Base-by-base conservation (phyloP, 2,329 filamentous ascomycete genomes). In the Ophiosphaerella herpotricha region DNA sequence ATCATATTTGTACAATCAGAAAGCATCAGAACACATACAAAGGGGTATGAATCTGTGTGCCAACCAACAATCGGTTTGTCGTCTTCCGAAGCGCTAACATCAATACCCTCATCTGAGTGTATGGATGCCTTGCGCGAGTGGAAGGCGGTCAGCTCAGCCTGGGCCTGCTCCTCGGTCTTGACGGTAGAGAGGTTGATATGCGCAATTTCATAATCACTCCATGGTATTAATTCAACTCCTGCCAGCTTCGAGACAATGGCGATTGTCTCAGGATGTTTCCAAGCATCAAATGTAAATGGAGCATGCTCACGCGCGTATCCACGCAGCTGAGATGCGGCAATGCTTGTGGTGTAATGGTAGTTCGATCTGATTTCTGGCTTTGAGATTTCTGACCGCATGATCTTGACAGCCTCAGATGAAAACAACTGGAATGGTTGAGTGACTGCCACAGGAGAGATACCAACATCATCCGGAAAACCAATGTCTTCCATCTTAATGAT, bases 1-100 rank as follows among this genome's bases (percentile, higher is more conserved):
- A 84, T 72, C 85, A 87, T 87, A 33, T 76, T 74, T 0, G 77
- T 78, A 55, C 83, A 85, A 60, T 87, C 84, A 32, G 82, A 84
- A 24, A 87, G 77, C 84, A 87, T 88, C 7, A 80, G 77, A n/a
- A 88, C 84, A 57, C 84, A 87, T n/a, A 88, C 85, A 62, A 87
- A 88, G 0, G 85, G 84, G 63, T 85, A 87, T 62, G 81, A 84
- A 66, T 87, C 85, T 0, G 75, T 81, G 69, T 87, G 84, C 84
- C 84, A 87, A 33, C 79, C 82, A 26, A 87, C 79, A 21, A 84
- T 80, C 5, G 83, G 80, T 56, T 79, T 76, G 32, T 79, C 75
- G 40, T 82, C 78, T 23, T 79, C 77, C 58, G 71, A 75, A 5
- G 69, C 67, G 41, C 72, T 76, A 23, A 72, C 75, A 5, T 71